Evolutionary conservation across 345 rosid species (phyloP).

Genomic region (Eucalyptus regnans): DNA sequence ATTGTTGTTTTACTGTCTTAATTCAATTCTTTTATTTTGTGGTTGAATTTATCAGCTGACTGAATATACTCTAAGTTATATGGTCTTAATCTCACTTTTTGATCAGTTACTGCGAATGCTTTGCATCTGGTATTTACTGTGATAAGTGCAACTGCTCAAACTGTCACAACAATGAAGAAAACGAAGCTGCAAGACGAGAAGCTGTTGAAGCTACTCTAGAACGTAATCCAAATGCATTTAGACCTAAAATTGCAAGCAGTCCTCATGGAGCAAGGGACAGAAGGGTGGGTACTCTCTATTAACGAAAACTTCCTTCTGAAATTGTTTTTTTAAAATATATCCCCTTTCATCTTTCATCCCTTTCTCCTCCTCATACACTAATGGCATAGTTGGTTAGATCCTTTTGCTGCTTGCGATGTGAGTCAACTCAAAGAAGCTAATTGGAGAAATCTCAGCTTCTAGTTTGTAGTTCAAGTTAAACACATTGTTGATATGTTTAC

Average conservation of each 20-base stretch:
- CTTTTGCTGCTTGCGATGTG: background rate
- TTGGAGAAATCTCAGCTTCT: background rate
- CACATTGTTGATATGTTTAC: background rate
- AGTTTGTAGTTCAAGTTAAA: background rate
- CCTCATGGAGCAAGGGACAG: conserved; percentile 74
- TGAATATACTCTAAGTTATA: background rate
- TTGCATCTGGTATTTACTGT: conserved; percentile 94
- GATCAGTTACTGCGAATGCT: conserved; percentile 92
- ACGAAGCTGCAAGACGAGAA: conserved; percentile 84
- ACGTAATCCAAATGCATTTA: conserved; percentile 95
- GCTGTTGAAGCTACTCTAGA: conserved; percentile 93
- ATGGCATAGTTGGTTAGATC: background rate
- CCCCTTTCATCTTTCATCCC: background rate
- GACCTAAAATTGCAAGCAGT: conserved; percentile 96
- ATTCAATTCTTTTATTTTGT: background rate
- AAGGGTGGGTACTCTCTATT: conserved; percentile 31
- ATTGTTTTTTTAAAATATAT: background rate
- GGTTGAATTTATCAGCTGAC: background rate
- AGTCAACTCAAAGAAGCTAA: background rate
- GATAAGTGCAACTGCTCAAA: conserved; percentile 96
- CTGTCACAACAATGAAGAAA: conserved; percentile 89
- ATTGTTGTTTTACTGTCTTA: background rate
- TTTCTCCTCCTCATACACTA: background rate
- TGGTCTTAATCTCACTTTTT: background rate
- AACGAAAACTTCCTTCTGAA: background rate